Evolutionary conservation across 306 rosid genomes (phyloP), one percentile per base, ranked within the genome.

Genomic region (Canavalia ensiformis): DNA sequence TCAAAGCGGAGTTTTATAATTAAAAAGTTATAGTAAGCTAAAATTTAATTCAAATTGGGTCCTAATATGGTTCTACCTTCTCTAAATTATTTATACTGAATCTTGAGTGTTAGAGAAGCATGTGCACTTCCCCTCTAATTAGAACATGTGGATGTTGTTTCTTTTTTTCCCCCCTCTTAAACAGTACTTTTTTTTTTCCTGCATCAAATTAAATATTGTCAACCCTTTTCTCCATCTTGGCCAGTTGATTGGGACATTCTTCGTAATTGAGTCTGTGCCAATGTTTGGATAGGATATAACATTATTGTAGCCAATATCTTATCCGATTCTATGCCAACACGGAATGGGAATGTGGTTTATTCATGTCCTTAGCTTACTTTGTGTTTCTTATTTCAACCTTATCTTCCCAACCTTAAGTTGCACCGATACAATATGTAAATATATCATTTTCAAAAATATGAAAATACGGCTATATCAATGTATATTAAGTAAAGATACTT

Each of bases 241-340:
- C n/a, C 8, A 8, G 7, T 47, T 66, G 66, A 79, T 78, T 65
- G 66, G 67, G 84, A 73, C 80, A 39, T 44, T 79, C 42, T 51
- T 59, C 5, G 57, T 51, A 25, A 29, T 34, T 30, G 72, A 50
- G 66, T 79, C 50, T 57, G 8, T 68, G 80, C 31, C 6, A 55
- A 63, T 37, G 31, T 49, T 25, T 49, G 49, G 68, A 78, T 63
- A 74, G 56, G 66, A 59, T 55, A 45, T 55, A 45, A 59, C 62
- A 58, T 74, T 73, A 74, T 46, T 65, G 68, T 41, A 54, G 8
- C 59, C 31, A 29, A 30, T 25, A 55, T 33, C 86, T 78, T 78
- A 72, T 84, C 81, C 72, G 7, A 44, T 42, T 76, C 62, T 77
- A 55, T 72, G 73, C 62, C 52, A 63, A 64, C 41, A 25, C 12